Percentiles rank a stretch among this genome's conserved stretches.
phyloP scores from a whole-genome alignment of 2,329 filamentous ascomycete species.

The Cladosporium oxysporum region DNA sequence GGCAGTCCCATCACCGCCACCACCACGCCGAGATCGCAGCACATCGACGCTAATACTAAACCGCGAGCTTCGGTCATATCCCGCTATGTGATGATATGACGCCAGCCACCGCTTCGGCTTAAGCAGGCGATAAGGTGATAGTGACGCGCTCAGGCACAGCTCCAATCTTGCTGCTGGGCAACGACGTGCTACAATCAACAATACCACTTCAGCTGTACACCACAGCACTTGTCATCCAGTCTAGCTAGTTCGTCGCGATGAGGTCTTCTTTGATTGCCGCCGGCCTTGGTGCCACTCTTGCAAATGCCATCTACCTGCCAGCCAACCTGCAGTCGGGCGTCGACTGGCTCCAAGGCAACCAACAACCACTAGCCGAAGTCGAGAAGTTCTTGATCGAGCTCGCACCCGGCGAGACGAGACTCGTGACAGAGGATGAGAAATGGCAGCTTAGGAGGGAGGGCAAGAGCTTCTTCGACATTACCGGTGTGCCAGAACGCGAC shows the following conservation, averaged over 20 bases:
- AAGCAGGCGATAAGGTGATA: not conserved
- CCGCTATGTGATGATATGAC: conserved; percentile 7
- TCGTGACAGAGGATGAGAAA: conserved; percentile 93
- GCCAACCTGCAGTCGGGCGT: conserved; percentile 25
- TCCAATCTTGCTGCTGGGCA: not conserved
- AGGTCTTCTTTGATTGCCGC: conserved; percentile 26
- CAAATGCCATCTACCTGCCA: conserved; percentile 28
- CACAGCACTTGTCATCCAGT: not conserved
- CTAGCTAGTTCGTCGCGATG: conserved; percentile 22
- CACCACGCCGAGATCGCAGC: conserved; percentile 15
- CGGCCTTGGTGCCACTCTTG: conserved; percentile 27
- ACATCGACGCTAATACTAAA: not conserved
- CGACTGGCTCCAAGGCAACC: conserved; percentile 19
- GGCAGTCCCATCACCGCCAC: conserved; percentile 4
- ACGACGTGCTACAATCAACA: not conserved
- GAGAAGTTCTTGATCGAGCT: conserved; percentile 79
- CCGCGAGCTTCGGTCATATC: not conserved
- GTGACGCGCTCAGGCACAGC: not conserved
- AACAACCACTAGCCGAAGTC: conserved; percentile 29
- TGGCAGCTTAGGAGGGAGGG: conserved; percentile 84
- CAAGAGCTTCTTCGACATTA: conserved; percentile 92
- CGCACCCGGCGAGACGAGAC: conserved; percentile 76
- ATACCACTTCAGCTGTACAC: not conserved
- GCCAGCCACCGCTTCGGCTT: conserved; percentile 13
- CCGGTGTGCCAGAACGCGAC: conserved; percentile 64